Conservation (phyloP, 352 stramenopile species). For the Poterioochromonas sp. region DNA sequence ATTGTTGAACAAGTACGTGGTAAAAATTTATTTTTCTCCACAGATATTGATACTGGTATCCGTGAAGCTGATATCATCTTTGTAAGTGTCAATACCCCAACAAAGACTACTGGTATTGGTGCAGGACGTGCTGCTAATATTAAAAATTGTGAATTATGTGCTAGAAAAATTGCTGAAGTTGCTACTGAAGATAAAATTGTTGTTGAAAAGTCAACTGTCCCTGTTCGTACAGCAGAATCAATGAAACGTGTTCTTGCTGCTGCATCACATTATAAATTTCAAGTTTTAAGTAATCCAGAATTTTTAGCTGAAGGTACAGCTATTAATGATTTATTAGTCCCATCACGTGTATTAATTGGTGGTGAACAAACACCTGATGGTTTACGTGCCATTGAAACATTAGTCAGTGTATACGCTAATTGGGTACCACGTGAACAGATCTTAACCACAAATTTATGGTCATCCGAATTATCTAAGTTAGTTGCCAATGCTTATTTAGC, state of each 20-base stretch:
- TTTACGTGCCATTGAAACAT: slow-evolving; percentile 65
- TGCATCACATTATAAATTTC: slow-evolving; percentile 82
- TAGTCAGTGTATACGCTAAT: slow-evolving; percentile 92
- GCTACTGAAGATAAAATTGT: slow-evolving; percentile 91
- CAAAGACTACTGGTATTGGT: slow-evolving; percentile 80
- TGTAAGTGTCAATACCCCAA: slow-evolving; percentile 88
- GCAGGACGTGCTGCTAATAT: slow-evolving; percentile 94
- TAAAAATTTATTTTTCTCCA: slow-evolving; percentile 98
- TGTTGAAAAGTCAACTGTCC: slow-evolving; percentile 98
- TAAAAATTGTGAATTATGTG: slow-evolving; percentile 93
- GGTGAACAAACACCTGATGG: slow-evolving; percentile 70
- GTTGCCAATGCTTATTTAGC: slow-evolving; percentile 98
- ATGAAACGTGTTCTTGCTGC: slow-evolving; percentile 86
- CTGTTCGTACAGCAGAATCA: slow-evolving; percentile 92
- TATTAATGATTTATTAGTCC: slow-evolving; percentile 82
- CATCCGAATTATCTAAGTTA: slow-evolving; percentile 98
- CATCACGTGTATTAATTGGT: slow-evolving; percentile 94
- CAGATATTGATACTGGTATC: slow-evolving; percentile 91
- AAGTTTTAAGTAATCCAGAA: slow-evolving; percentile 97
- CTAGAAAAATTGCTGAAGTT: slow-evolving; percentile 91
- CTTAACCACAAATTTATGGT: slow-evolving; percentile 98
- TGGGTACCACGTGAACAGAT: slow-evolving; percentile 91
- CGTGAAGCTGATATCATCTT: slow-evolving; percentile 67
- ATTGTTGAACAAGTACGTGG: slow-evolving; percentile 79
- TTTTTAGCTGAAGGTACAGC: slow-evolving; percentile 98